phyloP scores from a whole-genome alignment of 2,329 filamentous ascomycete species.

The Neocucurbitaria cava region DNA sequence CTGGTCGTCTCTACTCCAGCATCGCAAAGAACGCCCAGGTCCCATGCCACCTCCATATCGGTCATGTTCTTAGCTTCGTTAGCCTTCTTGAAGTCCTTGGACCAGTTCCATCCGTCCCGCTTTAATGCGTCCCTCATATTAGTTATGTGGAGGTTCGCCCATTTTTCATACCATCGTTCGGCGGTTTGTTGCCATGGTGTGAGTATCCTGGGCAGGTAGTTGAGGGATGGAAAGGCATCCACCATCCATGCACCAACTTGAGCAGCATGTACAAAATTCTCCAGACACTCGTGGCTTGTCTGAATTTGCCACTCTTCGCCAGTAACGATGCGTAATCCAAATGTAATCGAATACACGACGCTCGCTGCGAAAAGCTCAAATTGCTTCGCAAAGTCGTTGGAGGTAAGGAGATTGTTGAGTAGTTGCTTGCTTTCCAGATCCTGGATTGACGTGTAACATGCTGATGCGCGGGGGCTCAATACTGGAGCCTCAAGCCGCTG shows the following conservation, averaged over 20 bases:
- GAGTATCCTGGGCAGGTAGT: slow-evolving; percentile 48
- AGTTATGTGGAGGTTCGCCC: slow-evolving; percentile 21
- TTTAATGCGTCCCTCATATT: slow-evolving; percentile 21
- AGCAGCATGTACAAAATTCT: slow-evolving; percentile 23
- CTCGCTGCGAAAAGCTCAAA: slow-evolving; percentile 49
- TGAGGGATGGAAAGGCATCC: slow-evolving; percentile 53
- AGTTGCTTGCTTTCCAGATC: slow-evolving; percentile 55
- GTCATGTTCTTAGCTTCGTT: slow-evolving; percentile 18
- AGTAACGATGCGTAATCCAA: slow-evolving; percentile 45
- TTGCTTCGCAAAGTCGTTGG: slow-evolving; percentile 37
- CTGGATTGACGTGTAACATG: slow-evolving; percentile 49
- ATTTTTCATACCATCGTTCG: slow-evolving; percentile 16
- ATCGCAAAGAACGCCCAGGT: slow-evolving; percentile 25
- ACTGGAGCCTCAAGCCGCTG: slow-evolving; percentile 50
- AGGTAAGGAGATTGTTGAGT: slow-evolving; percentile 47
- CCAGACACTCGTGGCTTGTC: slow-evolving; percentile 13
- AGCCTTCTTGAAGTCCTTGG: slow-evolving; percentile 6
- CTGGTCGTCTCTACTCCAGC: slow-evolving; percentile 15
- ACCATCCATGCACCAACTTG: slow-evolving; percentile 50
- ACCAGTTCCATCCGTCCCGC: slow-evolving; percentile 27
- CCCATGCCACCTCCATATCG: slow-evolving; percentile 22
- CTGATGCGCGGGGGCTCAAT: slow-evolving; percentile 30
- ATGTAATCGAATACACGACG: slow-evolving; percentile 48
- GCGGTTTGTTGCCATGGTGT: slow-evolving; percentile 39
- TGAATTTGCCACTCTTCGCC: slow-evolving; percentile 26